Evolutionary conservation across 257 asterid genomes (phyloP).

Genomic region (Penstemon eatonii): DNA sequence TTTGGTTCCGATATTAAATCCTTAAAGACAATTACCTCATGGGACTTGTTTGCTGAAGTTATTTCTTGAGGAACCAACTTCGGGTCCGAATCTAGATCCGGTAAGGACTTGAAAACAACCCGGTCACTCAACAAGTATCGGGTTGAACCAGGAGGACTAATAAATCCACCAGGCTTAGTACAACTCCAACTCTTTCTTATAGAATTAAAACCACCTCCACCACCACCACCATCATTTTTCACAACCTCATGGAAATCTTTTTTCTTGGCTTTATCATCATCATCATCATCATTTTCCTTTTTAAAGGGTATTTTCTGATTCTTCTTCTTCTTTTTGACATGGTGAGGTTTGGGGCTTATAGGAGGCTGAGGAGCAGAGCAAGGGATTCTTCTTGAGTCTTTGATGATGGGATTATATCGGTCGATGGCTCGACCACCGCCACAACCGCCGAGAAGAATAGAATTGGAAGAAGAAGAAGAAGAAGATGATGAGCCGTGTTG

Average conservation of each 20-base stretch:
- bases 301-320: conserved; percentile 16
- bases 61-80: conserved; percentile 24
- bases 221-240: too few species aligned
- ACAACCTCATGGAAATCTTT: neutral
- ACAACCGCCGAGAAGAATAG: conserved; percentile 34
- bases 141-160: conserved; percentile 77
- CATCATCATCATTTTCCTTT: conserved; percentile 23
- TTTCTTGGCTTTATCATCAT: conserved; percentile 16
- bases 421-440: conserved; percentile 61
- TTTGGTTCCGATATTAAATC: neutral
- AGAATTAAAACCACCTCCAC: too few species aligned
- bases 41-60: too few species aligned
- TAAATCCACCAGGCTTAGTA: conserved; percentile 40
- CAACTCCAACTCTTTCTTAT: too few species aligned
- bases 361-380: conserved; percentile 30
- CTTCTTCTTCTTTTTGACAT: conserved; percentile 19
- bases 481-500: conserved; percentile 21
- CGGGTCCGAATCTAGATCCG: conserved; percentile 42
- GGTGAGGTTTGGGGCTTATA: conserved; percentile 33
- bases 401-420: conserved; percentile 53
- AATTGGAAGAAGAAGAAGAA: conserved; percentile 37
- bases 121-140: conserved; percentile 52
- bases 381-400: conserved; percentile 44
- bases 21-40: too few species aligned
- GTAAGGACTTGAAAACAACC: conserved; percentile 31